Conservation (phyloP, 805 yeast genomes). For the Wickerhamomyces strasburgensis region DNA sequence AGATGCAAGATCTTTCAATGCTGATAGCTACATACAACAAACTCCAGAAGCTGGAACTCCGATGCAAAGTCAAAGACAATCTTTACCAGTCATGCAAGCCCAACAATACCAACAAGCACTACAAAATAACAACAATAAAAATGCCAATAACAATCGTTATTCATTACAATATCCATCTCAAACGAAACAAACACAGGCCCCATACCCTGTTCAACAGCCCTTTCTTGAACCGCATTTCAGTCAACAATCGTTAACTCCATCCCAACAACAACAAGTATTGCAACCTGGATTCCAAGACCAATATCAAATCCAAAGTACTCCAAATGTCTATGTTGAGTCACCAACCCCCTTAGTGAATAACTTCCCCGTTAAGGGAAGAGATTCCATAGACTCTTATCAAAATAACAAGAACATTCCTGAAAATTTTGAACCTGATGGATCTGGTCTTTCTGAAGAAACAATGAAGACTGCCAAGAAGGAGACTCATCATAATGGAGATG, state of each 20-base stretch:
- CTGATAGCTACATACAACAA: constrained; percentile 21
- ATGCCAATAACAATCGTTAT: constrained; percentile 9
- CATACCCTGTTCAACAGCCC: constrained; percentile 12
- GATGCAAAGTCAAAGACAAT: constrained; percentile 16
- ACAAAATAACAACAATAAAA: constrained; percentile 4
- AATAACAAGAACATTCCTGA: not conserved
- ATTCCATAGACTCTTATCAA: constrained; percentile 8
- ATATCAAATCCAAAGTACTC: constrained; percentile 4
- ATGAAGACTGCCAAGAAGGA: constrained; percentile 20
- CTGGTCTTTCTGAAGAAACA: constrained; percentile 22
- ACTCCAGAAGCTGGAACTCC: constrained; percentile 15
- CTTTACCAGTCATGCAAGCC: constrained; percentile 9
- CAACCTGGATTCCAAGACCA: constrained; percentile 3
- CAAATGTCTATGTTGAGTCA: constrained; percentile 14
- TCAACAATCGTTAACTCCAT: constrained; percentile 4
- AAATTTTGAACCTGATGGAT: constrained; percentile 15
- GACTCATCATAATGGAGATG: constrained; percentile 19
- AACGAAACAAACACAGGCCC: constrained; percentile 3
- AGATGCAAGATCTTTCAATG: constrained; percentile 14
- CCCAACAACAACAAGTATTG: constrained; percentile 4
- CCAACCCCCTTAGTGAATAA: constrained; percentile 9
- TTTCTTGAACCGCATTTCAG: constrained; percentile 8
- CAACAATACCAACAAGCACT: constrained; percentile 11
- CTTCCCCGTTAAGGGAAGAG: constrained; percentile 2
- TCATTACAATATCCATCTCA: constrained; percentile 10